Evolutionary conservation across 129 eudicot species (phyloP).

Genomic region (Tagetes erecta): DNA sequence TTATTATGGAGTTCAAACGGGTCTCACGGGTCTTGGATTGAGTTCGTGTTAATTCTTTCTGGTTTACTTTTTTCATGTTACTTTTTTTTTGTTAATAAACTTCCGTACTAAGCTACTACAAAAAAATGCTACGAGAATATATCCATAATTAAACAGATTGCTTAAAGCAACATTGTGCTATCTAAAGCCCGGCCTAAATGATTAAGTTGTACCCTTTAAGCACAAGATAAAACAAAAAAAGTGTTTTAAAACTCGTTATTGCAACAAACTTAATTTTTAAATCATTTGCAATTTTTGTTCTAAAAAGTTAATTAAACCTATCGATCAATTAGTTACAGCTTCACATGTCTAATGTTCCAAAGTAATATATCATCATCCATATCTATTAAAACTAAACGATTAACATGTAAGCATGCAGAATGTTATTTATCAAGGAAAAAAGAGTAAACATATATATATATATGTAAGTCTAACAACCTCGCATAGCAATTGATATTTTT

Average conservation of each 20-base stretch:
- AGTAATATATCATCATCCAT: not conserved
- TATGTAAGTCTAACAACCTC: conserved; percentile 4
- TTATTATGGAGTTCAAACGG: no score
- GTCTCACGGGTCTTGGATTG: no score
- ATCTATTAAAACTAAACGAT: not conserved
- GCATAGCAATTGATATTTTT: not conserved
- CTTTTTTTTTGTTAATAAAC: conserved; percentile 1
- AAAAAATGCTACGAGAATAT: not conserved
- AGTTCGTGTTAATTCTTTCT: no score
- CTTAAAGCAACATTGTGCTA: conserved; percentile 36
- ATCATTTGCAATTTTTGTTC: not conserved
- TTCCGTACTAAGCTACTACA: conserved; percentile 21
- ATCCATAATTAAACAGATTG: conserved; percentile 23
- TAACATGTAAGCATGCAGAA: not conserved
- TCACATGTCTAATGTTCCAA: not conserved
- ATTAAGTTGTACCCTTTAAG: conserved; percentile 43
- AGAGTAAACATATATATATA: not conserved
- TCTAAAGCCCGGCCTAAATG: conserved; percentile 19
- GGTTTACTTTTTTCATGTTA: not conserved
- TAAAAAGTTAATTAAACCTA: not conserved
- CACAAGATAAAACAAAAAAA: conserved; percentile 27
- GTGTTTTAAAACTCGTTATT: not conserved
- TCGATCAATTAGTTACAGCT: not conserved
- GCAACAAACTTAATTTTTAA: not conserved
- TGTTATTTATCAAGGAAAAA: not conserved